These are phyloP conservation scores for Hordeum pubiflorum DNA, from an alignment of 202 grass and related monocot species.

Conservation along the genomic window DNA sequence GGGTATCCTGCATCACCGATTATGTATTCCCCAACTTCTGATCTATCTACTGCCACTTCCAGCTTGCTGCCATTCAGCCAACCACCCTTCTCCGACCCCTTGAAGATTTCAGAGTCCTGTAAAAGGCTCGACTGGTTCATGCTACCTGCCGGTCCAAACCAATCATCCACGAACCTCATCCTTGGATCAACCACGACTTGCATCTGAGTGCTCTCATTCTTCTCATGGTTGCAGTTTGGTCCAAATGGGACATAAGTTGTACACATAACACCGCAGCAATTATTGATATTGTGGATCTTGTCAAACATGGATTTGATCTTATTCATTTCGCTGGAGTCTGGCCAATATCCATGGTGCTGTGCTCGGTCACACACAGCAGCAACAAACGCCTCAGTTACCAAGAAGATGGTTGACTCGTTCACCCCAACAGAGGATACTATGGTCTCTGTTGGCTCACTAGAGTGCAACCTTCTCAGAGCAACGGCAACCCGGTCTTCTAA, in stretches of 20 bases:
- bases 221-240: constrained; percentile 56
- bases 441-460: constrained; percentile 51
- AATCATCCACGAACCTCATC: constrained; percentile 51
- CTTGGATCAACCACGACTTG: constrained; percentile 53
- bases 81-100: constrained; percentile 50
- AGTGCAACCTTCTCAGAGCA: constrained; percentile 56
- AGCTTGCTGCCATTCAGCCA: constrained; percentile 42
- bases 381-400: constrained; percentile 75
- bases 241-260: constrained; percentile 58
- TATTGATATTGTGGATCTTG: constrained; percentile 47
- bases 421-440: constrained; percentile 59
- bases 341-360: constrained; percentile 46
- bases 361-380: constrained; percentile 60
- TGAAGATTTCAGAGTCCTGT: constrained; percentile 51
- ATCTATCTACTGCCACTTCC: constrained; percentile 15
- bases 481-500: constrained; percentile 65
- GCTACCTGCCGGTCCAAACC: constrained; percentile 56
- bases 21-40: constrained; percentile 59
- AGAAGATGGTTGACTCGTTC: constrained; percentile 66
- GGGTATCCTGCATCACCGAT: constrained; percentile 61
- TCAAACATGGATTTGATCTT: constrained; percentile 59
- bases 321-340: constrained; percentile 39
- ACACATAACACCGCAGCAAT: constrained; percentile 71
- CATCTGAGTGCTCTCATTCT: constrained; percentile 53
- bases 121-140: constrained; percentile 60